Conservation (phyloP, 2,329 filamentous ascomycete species). For the Elsinoe necatrix region DNA sequence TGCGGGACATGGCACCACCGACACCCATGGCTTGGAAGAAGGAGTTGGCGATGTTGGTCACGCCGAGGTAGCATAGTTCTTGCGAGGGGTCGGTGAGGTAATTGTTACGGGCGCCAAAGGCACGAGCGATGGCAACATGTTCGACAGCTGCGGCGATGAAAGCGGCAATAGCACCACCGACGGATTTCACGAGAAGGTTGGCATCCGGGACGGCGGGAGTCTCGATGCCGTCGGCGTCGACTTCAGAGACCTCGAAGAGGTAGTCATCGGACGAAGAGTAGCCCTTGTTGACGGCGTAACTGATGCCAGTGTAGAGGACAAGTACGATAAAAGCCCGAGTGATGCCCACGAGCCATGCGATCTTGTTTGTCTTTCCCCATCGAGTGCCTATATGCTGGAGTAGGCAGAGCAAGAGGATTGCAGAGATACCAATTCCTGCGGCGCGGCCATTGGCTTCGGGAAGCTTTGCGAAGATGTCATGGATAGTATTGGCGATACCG, state of each 20-base stretch:
- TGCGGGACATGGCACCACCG: constrained; percentile 58
- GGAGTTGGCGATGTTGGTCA: constrained; percentile 52
- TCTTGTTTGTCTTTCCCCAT: constrained; percentile 51
- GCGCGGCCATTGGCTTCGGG: constrained; percentile 51
- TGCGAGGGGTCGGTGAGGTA: constrained; percentile 58
- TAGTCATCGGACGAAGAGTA: constrained; percentile 29
- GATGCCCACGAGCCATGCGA: constrained; percentile 51
- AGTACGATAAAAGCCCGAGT: constrained; percentile 54
- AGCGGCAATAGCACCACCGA: constrained; percentile 49
- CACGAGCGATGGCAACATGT: constrained; percentile 56
- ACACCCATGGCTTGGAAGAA: constrained; percentile 59
- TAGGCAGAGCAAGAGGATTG: constrained; percentile 47
- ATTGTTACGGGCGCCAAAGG: constrained; percentile 53
- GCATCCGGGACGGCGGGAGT: constrained; percentile 42
- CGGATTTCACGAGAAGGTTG: constrained; percentile 46
- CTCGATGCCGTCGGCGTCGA: constrained; percentile 48
- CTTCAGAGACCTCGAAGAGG: constrained; percentile 52
- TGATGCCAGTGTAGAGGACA: constrained; percentile 54
- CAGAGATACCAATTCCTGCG: constrained; percentile 50
- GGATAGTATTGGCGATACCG: constrained; percentile 50
- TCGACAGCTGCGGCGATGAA: constrained; percentile 55
- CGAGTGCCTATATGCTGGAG: constrained; percentile 52
- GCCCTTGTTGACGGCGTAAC: constrained; percentile 53
- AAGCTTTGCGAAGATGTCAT: constrained; percentile 49
- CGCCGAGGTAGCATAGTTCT: constrained; percentile 55